Evolutionary conservation across 768 basidiomycete species (phyloP).

Genomic region (Tephrocybe rancida): DNA sequence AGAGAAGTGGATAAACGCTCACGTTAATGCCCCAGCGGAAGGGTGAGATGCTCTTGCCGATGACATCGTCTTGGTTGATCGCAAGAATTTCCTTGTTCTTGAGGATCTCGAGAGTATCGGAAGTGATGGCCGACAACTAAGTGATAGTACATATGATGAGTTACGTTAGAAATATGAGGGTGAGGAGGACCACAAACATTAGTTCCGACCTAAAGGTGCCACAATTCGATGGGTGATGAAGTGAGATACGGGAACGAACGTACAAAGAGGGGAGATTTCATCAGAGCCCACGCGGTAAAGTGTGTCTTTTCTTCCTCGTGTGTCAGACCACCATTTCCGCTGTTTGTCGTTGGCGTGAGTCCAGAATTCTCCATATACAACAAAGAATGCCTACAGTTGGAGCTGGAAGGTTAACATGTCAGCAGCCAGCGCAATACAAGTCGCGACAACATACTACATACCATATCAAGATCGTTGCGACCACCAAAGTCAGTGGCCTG

Average conservation of each 20-base stretch:
- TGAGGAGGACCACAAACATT: constrained; percentile 7
- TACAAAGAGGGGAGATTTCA: constrained; percentile 63
- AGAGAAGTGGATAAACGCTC: constrained; percentile 16
- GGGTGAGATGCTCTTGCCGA: constrained; percentile 63
- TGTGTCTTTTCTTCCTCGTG: constrained; percentile 69
- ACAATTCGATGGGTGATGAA: neutral
- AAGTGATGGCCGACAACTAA: constrained; percentile 46
- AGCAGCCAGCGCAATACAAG: neutral
- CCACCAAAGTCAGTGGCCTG: constrained; percentile 67
- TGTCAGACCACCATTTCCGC: constrained; percentile 66
- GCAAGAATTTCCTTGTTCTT: constrained; percentile 67
- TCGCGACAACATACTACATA: constrained; percentile 25
- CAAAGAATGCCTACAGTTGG: constrained; percentile 49
- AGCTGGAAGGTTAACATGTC: constrained; percentile 34
- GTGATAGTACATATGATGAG: neutral
- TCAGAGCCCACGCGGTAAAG: constrained; percentile 73
- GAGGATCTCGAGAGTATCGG: constrained; percentile 55
- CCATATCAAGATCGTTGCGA: constrained; percentile 72
- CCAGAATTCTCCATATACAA: neutral
- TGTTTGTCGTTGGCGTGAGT: constrained; percentile 17
- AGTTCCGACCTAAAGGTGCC: constrained; percentile 10
- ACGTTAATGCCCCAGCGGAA: constrained; percentile 74
- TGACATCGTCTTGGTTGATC: constrained; percentile 68
- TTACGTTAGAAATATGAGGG: neutral
- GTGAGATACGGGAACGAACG: constrained; percentile 10